These are phyloP conservation scores for Solanum ossicruentum DNA, from an alignment of 257 asterid species.

Conservation along the genomic window DNA sequence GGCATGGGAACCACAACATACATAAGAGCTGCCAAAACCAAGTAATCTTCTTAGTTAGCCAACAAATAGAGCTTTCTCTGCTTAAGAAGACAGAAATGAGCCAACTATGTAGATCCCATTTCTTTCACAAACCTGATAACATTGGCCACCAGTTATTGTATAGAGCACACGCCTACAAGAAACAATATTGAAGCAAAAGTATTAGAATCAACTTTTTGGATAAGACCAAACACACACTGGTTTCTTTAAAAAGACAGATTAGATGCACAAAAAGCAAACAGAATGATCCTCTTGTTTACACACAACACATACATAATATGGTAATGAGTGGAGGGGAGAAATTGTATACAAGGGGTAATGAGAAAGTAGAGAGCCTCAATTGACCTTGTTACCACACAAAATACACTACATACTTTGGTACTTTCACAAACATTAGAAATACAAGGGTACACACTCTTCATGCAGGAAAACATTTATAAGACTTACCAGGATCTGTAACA, in stretches of 20 bases:
- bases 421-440: background rate
- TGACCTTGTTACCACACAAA: background rate
- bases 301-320: background rate
- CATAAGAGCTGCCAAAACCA: constrained; percentile 72
- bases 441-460: background rate
- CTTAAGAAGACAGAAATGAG: background rate
- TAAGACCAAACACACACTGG: background rate
- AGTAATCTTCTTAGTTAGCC: background rate
- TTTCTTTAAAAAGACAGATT: background rate
- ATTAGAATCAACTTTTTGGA: background rate
- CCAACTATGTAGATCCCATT: background rate
- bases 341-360: background rate
- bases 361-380: background rate
- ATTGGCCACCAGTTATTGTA: constrained; percentile 98
- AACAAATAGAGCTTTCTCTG: background rate
- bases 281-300: background rate
- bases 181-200: background rate
- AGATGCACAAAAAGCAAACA: background rate
- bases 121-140: constrained; percentile 62
- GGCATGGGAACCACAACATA: constrained; percentile 98
- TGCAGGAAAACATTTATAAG: background rate
- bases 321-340: background rate
- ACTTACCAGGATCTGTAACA: constrained; percentile 89
- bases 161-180: constrained; percentile 82
- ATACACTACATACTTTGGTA: background rate